Evolutionary conservation across 1,284 basidiomycete species (phyloP), one percentile per base, ranked within the genome.

Genomic region (Apiotrichum sp.): DNA sequence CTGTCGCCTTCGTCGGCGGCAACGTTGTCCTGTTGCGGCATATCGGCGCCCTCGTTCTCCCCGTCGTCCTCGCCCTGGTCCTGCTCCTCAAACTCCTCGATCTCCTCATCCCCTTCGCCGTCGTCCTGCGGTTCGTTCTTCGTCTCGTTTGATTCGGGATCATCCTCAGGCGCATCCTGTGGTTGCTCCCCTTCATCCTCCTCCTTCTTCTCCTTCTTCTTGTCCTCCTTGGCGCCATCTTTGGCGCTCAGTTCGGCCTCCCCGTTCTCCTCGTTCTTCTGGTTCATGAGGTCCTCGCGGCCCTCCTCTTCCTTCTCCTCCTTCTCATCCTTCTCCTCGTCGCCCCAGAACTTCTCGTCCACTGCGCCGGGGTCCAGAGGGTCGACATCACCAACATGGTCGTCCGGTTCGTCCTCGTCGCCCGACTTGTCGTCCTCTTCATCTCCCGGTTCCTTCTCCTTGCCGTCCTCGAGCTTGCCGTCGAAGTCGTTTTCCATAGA

Each of bases 301-400:
- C 63, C 64, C 33, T 62, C 67, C 13, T 68, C 56, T 16, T 41
- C 40, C 60, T 38, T 38, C 36, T 75, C 69, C 59, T 68, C 78
- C 35, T 79, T 73, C 40, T 79, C 72, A 52, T 82, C 77, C 50
- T 80, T 75, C 33, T 78, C 70, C 62, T 93, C 87, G 62, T 93
- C 88, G 38, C 87, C 91, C 95, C 96, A 98, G 64, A 98, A 80
- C 78, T 98, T 98, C 77, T 98, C 95, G 69, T 98, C 95, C 9
- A 97, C 84, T 0, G 87, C 86, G 33, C 84, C 82, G 7, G 90
- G 88, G 74, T 97, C 93, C n/a, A 84, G 79, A 2, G 85, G 83
- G 74, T 96, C 92, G 43, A 97, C 80, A 58, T 93, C 83, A 33
- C 86, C 92, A 32, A 95, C 75, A 56, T 86, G 85, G 63, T 98